Evolutionary conservation across 2,329 filamentous ascomycete genomes (phyloP).

Genomic region (Alternaria ventricosa): DNA sequence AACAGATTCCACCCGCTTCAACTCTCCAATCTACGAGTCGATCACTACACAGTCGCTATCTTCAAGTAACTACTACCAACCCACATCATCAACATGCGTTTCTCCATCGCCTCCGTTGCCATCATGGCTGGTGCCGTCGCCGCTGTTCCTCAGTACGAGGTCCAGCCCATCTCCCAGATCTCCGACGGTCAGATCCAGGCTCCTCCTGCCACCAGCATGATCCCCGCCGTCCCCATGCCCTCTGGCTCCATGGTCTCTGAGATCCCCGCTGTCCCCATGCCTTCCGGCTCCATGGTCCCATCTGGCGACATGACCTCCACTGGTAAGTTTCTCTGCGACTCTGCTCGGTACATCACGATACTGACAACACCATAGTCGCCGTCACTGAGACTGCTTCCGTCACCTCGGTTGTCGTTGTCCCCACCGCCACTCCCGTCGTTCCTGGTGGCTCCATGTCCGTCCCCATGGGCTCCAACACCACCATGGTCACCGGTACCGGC

Average conservation of each 20-base stretch:
- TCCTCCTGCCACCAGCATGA: constrained; percentile 27
- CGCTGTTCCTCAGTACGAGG: constrained; percentile 34
- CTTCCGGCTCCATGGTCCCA: background rate
- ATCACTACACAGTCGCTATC: constrained; percentile 18
- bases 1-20: constrained; percentile 6
- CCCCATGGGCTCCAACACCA: constrained; percentile 19
- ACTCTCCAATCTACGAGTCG: constrained; percentile 17
- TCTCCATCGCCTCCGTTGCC: constrained; percentile 35
- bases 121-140: constrained; percentile 38
- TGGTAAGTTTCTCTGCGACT: constrained; percentile 1
- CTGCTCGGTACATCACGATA: background rate
- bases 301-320: constrained; percentile 2
- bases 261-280: constrained; percentile 1
- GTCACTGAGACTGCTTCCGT: constrained; percentile 1
- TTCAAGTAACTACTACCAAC: constrained; percentile 11
- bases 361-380: constrained; percentile 8
- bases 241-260: constrained; percentile 1
- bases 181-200: constrained; percentile 49
- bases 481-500: constrained; percentile 7
- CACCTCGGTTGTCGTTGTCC: constrained; percentile 6
- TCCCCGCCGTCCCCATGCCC: constrained; percentile 8
- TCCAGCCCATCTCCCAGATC: constrained; percentile 47
- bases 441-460: constrained; percentile 6
- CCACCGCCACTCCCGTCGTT: constrained; percentile 16
- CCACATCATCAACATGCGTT: constrained; percentile 40